These are phyloP conservation scores for Paramecium caudatum DNA, from an alignment of 73 alveolate genomes.

Conservation along the genomic window DNA sequence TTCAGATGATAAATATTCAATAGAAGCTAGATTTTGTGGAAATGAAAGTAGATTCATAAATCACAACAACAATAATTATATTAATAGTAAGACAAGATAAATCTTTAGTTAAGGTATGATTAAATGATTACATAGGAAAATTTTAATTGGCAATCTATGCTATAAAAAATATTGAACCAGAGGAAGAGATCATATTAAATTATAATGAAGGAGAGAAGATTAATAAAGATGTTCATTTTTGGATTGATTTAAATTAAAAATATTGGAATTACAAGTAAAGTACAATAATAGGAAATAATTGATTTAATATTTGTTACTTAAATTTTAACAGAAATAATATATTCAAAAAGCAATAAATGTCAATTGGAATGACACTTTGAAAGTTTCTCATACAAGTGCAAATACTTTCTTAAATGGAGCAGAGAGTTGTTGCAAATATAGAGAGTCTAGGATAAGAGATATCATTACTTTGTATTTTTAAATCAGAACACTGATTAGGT, in stretches of 20 bases:
- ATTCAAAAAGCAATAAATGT: too few species aligned
- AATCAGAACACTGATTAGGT: not conserved
- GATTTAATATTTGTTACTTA: not conserved
- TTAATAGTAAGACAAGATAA: not conserved
- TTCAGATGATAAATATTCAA: constrained; percentile 34
- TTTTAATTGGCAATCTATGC: constrained; percentile 39
- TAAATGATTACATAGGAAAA: not conserved
- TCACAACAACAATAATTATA: not conserved
- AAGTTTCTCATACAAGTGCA: not conserved
- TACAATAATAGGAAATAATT: not conserved
- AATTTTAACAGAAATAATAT: too few species aligned
- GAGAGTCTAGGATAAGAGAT: not conserved
- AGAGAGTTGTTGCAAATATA: constrained; percentile 33
- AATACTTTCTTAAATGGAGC: not conserved
- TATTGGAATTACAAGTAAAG: not conserved
- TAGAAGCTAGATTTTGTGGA: constrained; percentile 25
- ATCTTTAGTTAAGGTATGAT: not conserved
- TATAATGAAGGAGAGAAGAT: constrained; percentile 43
- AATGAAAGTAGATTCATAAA: constrained; percentile 55
- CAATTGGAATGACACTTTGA: not conserved
- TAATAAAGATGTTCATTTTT: not conserved
- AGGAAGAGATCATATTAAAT: constrained; percentile 11
- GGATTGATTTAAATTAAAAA: not conserved
- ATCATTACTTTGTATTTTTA: not conserved
- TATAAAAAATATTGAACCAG: not conserved